A percentile compares a stretch with the other conserved stretches of the same genome.
Evolutionary conservation across 805 yeast genomes (phyloP).

Genomic region (Candida corydali): DNA sequence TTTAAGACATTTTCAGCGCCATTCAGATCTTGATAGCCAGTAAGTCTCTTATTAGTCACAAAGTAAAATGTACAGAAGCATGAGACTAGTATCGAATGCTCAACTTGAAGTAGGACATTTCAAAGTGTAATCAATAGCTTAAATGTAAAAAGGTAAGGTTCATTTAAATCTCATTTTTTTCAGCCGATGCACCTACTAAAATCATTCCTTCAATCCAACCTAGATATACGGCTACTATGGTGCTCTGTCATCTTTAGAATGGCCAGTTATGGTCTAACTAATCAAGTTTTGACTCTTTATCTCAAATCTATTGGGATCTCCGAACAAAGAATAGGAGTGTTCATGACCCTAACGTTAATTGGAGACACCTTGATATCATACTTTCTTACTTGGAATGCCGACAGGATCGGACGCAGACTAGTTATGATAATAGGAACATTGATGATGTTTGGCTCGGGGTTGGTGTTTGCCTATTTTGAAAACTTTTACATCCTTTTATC

Average conservation of each 20-base stretch:
- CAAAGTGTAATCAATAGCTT: too few relatives aligned
- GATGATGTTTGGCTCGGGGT: slow-evolving; percentile 67
- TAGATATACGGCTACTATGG: slow-evolving; percentile 64
- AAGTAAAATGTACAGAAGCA: too few relatives aligned
- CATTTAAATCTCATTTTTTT: too few relatives aligned
- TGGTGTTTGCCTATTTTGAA: slow-evolving; percentile 53
- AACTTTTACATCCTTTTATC: slow-evolving; percentile 52
- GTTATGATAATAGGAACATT: slow-evolving; percentile 62
- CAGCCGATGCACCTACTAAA: slow-evolving; percentile 26
- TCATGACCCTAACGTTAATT: slow-evolving; percentile 74
- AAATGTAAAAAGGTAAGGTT: too few relatives aligned
- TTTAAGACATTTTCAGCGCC: too few relatives aligned
- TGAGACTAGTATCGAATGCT: too few relatives aligned
- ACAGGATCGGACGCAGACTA: slow-evolving; percentile 58
- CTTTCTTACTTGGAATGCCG: slow-evolving; percentile 73
- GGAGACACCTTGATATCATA: slow-evolving; percentile 78
- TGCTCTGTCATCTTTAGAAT: slow-evolving; percentile 65
- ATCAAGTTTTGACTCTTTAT: slow-evolving; percentile 71
- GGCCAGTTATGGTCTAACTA: slow-evolving; percentile 73
- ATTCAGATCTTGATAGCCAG: too few relatives aligned
- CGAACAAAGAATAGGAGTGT: slow-evolving; percentile 63
- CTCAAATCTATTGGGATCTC: slow-evolving; percentile 51
- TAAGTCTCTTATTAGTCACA: too few relatives aligned
- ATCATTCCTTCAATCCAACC: slow-evolving; percentile 34
- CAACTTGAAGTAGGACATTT: too few relatives aligned